These are phyloP conservation scores for Fonticula alba DNA, from an alignment of 78 protist genomes.

Conservation along the genomic window DNA sequence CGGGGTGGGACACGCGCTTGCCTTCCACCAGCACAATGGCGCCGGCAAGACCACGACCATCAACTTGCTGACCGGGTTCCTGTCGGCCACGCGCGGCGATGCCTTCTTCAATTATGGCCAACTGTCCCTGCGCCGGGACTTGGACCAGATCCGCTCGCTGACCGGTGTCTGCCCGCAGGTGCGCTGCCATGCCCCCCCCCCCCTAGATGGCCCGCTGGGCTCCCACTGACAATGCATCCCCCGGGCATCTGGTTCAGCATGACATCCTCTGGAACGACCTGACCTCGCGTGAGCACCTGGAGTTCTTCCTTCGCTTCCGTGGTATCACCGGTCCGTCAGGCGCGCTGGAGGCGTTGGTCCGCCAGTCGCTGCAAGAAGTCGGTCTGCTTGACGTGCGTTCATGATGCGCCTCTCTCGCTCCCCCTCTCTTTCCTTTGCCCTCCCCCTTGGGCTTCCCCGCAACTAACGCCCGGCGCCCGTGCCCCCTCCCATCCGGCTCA, in stretches of 20 bases:
- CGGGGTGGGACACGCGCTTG: too few relatives aligned
- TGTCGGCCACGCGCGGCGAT: slow-evolving; percentile 16
- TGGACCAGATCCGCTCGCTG: slow-evolving; percentile 14
- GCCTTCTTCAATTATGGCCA: slow-evolving; percentile 10
- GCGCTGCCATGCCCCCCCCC: too few relatives aligned
- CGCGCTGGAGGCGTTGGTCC: background rate
- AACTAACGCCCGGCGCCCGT: too few relatives aligned
- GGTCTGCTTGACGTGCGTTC: background rate
- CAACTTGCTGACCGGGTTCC: slow-evolving; percentile 52
- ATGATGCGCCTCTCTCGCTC: too few relatives aligned
- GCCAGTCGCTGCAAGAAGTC: background rate
- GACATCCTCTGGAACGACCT: slow-evolving; percentile 34
- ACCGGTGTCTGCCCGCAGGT: slow-evolving; percentile 52
- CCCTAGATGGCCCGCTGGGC: too few relatives aligned
- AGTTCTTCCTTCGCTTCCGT: too few relatives aligned
- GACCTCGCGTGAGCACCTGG: slow-evolving; percentile 37
- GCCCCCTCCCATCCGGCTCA: too few relatives aligned
- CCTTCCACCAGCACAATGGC: too few relatives aligned
- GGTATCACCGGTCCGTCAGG: background rate
- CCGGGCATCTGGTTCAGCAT: background rate
- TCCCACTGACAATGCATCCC: too few relatives aligned
- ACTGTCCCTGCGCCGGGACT: background rate
- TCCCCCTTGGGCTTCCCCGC: too few relatives aligned
- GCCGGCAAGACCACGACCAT: slow-evolving; percentile 64
- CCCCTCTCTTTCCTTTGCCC: too few relatives aligned